Conservation (phyloP, 441 rosid genomes). For the Euphorbia celastroides region DNA sequence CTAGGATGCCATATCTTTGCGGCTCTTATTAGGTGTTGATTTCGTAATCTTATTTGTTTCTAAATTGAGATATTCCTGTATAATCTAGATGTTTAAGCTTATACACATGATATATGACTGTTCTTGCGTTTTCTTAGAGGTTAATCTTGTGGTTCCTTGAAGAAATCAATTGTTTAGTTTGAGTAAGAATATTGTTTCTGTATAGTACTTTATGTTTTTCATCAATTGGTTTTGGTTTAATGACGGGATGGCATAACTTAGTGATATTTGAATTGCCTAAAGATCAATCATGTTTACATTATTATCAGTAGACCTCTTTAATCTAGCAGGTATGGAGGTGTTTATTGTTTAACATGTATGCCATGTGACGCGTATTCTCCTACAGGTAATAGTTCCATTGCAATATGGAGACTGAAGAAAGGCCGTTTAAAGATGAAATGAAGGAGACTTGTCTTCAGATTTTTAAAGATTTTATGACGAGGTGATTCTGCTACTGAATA, state of each 20-base stretch:
- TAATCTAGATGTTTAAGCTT: background rate
- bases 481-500: conserved; percentile 29
- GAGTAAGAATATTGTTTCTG: background rate
- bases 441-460: conserved; percentile 30
- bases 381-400: background rate
- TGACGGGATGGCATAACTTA: background rate
- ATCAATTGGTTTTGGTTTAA: background rate
- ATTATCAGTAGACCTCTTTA: background rate
- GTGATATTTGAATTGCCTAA: background rate
- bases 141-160: too few relatives aligned
- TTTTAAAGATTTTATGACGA: conserved; percentile 47
- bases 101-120: background rate
- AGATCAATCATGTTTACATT: background rate
- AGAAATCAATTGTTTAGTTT: background rate
- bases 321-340: background rate
- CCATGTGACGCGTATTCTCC: background rate
- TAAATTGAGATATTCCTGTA: background rate
- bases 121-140: too few relatives aligned
- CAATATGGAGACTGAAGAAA: conserved; percentile 23
- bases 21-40: too few relatives aligned
- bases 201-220: background rate
- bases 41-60: background rate
- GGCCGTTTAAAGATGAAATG: conserved; percentile 26
- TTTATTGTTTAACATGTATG: background rate
- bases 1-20: too few relatives aligned